phyloP scores from a whole-genome alignment of 2,329 filamentous ascomycete species.

The Fusarium agapanthi region DNA sequence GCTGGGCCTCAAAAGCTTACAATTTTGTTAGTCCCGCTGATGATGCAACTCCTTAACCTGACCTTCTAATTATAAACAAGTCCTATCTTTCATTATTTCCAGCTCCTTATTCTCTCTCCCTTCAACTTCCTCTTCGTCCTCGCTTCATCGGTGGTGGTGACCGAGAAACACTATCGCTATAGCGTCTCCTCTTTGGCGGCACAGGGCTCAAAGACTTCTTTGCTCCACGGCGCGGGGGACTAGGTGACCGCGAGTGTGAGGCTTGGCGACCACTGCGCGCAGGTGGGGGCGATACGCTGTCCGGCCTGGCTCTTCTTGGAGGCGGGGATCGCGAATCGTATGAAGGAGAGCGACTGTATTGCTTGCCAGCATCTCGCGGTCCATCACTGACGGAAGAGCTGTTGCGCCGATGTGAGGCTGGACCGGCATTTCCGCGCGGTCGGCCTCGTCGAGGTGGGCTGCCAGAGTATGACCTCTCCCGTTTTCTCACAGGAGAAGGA shows the following conservation, averaged over 20 bases:
- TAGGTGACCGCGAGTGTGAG: slow-evolving; percentile 40
- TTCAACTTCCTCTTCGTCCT: slow-evolving; percentile 42
- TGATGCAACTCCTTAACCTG: slow-evolving; percentile 28
- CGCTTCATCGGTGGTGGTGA: slow-evolving; percentile 47
- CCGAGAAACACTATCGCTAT: slow-evolving; percentile 45
- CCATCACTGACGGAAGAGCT: slow-evolving; percentile 48
- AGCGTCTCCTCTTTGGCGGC: slow-evolving; percentile 44
- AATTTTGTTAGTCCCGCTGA: slow-evolving; percentile 38
- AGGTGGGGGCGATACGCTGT: slow-evolving; percentile 30
- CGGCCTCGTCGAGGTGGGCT: slow-evolving; percentile 39
- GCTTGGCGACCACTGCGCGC: slow-evolving; percentile 34
- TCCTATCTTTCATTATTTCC: slow-evolving; percentile 16
- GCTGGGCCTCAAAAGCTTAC: slow-evolving; percentile 28
- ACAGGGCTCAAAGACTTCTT: slow-evolving; percentile 39
- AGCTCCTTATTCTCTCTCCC: neutral
- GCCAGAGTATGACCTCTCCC: slow-evolving; percentile 30
- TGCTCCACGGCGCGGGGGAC: slow-evolving; percentile 28
- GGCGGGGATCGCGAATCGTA: slow-evolving; percentile 45
- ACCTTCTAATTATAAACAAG: slow-evolving; percentile 27
- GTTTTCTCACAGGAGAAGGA: slow-evolving; percentile 32
- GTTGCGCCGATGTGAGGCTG: slow-evolving; percentile 40
- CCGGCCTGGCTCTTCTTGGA: slow-evolving; percentile 32
- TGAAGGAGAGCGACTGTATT: slow-evolving; percentile 45
- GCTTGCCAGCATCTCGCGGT: slow-evolving; percentile 37
- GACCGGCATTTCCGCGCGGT: slow-evolving; percentile 26